Conservation (phyloP, 176 grass and related monocot species). For the Carex parvula region DNA sequence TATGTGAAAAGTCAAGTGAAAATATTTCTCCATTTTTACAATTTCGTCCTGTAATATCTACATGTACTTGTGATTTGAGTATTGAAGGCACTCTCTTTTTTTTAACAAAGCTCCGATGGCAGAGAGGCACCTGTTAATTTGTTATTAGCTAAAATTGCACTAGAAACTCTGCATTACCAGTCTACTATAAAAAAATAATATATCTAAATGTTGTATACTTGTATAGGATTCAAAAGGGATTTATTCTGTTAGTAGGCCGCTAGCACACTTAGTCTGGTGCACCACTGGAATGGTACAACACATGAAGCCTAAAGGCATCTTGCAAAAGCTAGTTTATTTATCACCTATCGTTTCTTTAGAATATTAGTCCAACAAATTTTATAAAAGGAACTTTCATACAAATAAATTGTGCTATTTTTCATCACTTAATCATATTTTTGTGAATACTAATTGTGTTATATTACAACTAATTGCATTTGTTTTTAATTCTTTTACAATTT, state of each 20-base stretch:
- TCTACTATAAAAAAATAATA: too few species aligned
- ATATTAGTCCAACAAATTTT: not conserved
- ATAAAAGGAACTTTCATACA: not conserved
- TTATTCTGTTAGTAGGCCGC: not conserved
- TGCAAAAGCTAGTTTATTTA: not conserved
- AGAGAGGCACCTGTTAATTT: too few species aligned
- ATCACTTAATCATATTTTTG: not conserved
- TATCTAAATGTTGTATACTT: not conserved
- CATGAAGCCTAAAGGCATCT: not conserved
- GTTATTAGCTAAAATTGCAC: too few species aligned
- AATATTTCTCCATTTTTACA: not conserved
- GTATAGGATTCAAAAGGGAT: not conserved
- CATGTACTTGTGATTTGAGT: not conserved
- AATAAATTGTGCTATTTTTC: not conserved
- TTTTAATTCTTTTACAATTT: not conserved
- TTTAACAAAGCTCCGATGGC: not conserved
- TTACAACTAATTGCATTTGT: not conserved
- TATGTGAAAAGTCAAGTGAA: not conserved
- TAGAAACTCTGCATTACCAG: too few species aligned
- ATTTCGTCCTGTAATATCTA: not conserved
- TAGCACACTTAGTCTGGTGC: not conserved
- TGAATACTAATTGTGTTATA: not conserved
- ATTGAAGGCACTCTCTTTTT: not conserved
- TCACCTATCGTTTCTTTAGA: not conserved
- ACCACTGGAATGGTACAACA: not conserved